phyloP scores from a whole-genome alignment of 2,329 filamentous ascomycete genomes.

The Fonsecaea monophora region DNA sequence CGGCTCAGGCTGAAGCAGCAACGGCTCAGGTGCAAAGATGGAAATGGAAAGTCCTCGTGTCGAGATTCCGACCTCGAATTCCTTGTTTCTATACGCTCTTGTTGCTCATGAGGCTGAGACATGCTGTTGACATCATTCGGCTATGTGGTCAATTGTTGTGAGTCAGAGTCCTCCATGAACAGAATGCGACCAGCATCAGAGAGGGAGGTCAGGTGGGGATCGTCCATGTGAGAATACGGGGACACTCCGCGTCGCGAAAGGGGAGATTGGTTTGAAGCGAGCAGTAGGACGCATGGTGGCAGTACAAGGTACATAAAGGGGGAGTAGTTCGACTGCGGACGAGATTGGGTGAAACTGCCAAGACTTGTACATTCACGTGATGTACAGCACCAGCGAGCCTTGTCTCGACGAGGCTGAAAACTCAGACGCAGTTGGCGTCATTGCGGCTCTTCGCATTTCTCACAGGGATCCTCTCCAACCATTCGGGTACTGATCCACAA shows the following conservation, averaged over 20 bases:
- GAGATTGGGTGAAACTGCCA: background rate
- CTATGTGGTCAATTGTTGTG: background rate
- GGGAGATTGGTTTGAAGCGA: background rate
- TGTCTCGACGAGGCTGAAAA: conserved; percentile 21
- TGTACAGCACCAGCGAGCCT: background rate
- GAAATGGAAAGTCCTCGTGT: background rate
- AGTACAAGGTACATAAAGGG: background rate
- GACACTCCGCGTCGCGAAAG: background rate
- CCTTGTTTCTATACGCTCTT: background rate
- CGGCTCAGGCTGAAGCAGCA: too few relatives aligned
- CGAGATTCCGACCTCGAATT: background rate
- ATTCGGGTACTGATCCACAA: background rate
- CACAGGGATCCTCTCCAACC: background rate
- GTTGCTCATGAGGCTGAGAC: background rate
- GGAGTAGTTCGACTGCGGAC: background rate
- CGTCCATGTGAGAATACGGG: too few relatives aligned
- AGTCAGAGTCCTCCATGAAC: background rate
- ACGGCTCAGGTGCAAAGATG: conserved; percentile 13
- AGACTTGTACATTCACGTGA: background rate
- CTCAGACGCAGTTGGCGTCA: conserved; percentile 21
- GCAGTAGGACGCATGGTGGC: background rate
- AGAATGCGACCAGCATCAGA: background rate
- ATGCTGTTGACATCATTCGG: background rate
- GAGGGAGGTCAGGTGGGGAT: background rate
- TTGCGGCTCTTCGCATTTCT: background rate